Base-by-base conservation (phyloP, 192 early-diverging fungal genomes). In the Radiomyces spectabilis region DNA sequence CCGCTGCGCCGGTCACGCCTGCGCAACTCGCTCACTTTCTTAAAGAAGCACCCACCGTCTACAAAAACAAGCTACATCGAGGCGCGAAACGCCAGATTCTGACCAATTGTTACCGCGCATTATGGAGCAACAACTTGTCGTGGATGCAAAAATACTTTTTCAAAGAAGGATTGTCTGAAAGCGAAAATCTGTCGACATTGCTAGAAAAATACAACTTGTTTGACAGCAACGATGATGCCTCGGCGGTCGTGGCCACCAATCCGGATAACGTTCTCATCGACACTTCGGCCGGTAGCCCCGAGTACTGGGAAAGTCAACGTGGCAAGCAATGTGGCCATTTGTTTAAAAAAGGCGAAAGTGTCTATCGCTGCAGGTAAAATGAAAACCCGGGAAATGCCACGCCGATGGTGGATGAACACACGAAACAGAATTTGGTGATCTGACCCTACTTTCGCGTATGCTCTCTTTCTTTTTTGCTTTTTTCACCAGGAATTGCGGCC, bases 241-340 rank as follows among this genome's bases (percentile, higher is more conserved):
- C 22, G 5, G 30, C 19, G 1, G 40, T 46, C 1, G 8, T 51
- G n/a, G 12, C 43, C 16, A 30, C 16, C 27, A 31, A 50, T 30
- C 25, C 53, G 8, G 44, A 50, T 3, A 55, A 45, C 40, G 50
- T 34, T 2, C 15, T 50, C 5, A 27, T 59, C 7, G 51, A 65
- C 50, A 47, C 52, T 51, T 41, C 41, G 2, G 39, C 55, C 5
- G 51, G 64, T 21, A 55, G 53, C 2, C 42, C 64, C 10, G 87
- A 92, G 53, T 86, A 92, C 51, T 83, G 77, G 32, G 77, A 82
- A 57, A 69, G 82, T 6, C 77, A 84, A 9, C 74, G 85, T 46
- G 90, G 90, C 32, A 87, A 84, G 59, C 78, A 91, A 22, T 98
- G 95, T 74, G 93, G 95, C 27, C 91, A 95, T 57, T 87, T 94